Conservation (phyloP, 257 asterid genomes). For the Solanum etuberosum region DNA sequence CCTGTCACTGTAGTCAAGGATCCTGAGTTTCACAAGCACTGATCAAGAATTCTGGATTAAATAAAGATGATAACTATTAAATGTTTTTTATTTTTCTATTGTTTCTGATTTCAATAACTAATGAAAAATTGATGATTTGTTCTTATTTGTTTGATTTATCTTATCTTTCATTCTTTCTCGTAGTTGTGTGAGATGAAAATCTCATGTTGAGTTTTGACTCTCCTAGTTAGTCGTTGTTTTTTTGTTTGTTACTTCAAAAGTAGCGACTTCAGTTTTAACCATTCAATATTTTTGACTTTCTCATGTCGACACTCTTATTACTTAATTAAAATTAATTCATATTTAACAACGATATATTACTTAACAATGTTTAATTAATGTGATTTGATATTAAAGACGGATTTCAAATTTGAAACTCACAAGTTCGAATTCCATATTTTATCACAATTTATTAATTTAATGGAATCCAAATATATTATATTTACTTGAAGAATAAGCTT, state of each 20-base stretch:
- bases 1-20: constrained; percentile 74
- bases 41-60: neutral
- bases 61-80: neutral
- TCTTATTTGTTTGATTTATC: neutral
- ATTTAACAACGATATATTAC: neutral
- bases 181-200: neutral
- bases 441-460: neutral
- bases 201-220: neutral
- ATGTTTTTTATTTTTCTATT: neutral
- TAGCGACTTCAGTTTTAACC: rapidly evolving
- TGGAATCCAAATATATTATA: neutral
- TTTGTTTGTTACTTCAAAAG: neutral
- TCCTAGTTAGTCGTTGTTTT: rapidly evolving
- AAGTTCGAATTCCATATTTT: neutral
- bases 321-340: neutral
- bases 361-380: neutral
- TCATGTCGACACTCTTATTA: neutral
- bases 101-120: neutral
- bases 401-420: neutral
- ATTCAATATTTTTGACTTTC: neutral
- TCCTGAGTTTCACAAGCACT: constrained; percentile 41
- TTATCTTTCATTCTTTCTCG: neutral
- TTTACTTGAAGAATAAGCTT: neutral
- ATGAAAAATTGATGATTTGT: neutral
- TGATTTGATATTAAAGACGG: neutral